Percentiles rank a stretch among this genome's conserved stretches.
Evolutionary conservation across 2,329 filamentous ascomycete species (phyloP).

Genomic region (Botryotinia convoluta): DNA sequence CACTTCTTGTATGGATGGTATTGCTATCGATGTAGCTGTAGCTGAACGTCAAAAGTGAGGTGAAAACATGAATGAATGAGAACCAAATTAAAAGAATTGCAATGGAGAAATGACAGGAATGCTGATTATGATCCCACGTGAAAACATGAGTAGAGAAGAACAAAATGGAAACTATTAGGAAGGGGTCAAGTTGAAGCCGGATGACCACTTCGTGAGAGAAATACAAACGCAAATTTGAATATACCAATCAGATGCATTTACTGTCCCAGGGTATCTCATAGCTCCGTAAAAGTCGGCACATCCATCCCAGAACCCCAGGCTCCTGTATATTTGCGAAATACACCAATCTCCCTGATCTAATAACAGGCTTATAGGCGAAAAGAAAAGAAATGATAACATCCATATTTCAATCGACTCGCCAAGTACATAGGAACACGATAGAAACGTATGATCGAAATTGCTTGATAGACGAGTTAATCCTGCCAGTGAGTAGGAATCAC

Average conservation of each 20-base stretch:
- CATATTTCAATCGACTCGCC: not conserved
- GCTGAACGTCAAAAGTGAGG: not conserved
- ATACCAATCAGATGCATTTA: not conserved
- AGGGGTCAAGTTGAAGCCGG: no score
- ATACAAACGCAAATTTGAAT: not conserved
- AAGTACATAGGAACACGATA: not conserved
- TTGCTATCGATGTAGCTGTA: not conserved
- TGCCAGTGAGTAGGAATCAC: slow-evolving; percentile 13
- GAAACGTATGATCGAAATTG: not conserved
- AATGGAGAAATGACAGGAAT: not conserved
- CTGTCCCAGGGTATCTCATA: not conserved
- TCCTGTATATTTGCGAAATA: not conserved
- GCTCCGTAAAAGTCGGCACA: not conserved
- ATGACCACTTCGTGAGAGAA: not conserved
- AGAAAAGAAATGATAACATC: not conserved
- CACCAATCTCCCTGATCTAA: not conserved
- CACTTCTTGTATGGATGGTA: not conserved
- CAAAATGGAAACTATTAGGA: not conserved
- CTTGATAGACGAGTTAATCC: not conserved
- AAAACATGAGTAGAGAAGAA: not conserved
- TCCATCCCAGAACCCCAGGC: not conserved
- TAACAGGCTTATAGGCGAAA: not conserved
- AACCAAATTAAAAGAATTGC: not conserved
- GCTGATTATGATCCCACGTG: not conserved
- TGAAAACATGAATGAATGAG: not conserved